These are phyloP conservation scores for Cladorrhinum samala DNA, from an alignment of 495 filamentous ascomycete genomes.

Conservation along the genomic window DNA sequence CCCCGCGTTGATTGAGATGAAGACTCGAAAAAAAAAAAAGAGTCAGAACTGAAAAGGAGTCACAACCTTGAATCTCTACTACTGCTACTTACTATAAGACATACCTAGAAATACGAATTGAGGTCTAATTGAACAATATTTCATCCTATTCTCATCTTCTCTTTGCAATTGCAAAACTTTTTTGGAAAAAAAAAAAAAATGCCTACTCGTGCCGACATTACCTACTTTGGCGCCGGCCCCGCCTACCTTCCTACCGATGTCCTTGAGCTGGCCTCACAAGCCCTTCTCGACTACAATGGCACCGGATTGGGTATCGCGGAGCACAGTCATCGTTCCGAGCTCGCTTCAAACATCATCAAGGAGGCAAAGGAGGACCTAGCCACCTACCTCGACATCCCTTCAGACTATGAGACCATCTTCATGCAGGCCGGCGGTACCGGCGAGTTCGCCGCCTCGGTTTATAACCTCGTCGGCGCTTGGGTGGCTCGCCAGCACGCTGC, in stretches of 20 bases:
- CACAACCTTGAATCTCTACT: no score
- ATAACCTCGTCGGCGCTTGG: slow-evolving; percentile 78
- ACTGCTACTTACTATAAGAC: no score
- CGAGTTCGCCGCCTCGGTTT: slow-evolving; percentile 73
- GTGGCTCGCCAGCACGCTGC: slow-evolving; percentile 54
- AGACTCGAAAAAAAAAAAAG: neutral
- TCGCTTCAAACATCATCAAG: slow-evolving; percentile 64
- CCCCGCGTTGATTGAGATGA: neutral
- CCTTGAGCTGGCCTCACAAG: slow-evolving; percentile 63
- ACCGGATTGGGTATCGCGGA: slow-evolving; percentile 78
- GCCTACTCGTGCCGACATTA: slow-evolving; percentile 30
- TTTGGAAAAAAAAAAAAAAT: slow-evolving; percentile 13
- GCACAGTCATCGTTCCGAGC: slow-evolving; percentile 80
- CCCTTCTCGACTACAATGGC: slow-evolving; percentile 76
- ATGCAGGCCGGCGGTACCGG: slow-evolving; percentile 81
- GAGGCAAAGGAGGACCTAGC: slow-evolving; percentile 59
- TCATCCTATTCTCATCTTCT: neutral
- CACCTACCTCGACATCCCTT: slow-evolving; percentile 62
- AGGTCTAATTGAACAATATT: slow-evolving; percentile 2
- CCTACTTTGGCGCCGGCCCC: slow-evolving; percentile 74
- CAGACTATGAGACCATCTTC: slow-evolving; percentile 71
- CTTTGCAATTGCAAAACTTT: neutral
- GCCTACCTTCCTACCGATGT: slow-evolving; percentile 74
- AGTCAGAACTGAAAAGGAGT: neutral
- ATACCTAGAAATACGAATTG: slow-evolving; percentile 1